Base-by-base conservation (phyloP, 1,284 basidiomycete species). In the Kalmanozyma brasiliensis region DNA sequence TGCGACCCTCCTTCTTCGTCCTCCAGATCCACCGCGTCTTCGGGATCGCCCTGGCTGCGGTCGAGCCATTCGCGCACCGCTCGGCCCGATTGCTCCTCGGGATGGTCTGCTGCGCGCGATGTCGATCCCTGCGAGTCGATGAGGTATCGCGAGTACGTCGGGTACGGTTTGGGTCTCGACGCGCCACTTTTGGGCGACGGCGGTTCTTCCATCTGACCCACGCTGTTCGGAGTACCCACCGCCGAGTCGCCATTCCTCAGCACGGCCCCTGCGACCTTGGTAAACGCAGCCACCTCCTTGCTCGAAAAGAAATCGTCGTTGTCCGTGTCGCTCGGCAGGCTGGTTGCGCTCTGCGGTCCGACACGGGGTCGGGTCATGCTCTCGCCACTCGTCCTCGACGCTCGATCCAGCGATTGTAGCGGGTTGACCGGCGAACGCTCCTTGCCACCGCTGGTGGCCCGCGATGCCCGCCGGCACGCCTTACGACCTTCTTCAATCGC, bases 401-500 rank as follows among this genome's bases (percentile, higher is more conserved):
- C 45, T 17, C 48, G 49, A 37, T 60, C 57, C 16, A 56, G 24
- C 38, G 52, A 16, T 8, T 52, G 52, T 52, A 66, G 22, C 32
- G 52, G 40, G 10, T 52, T 48, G 1, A 52, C 35, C 3, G 52
- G 49, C 23, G 52, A 55, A 8, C 43, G 45, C 6, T 49, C 53
- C 10, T 41, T 55, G 9, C 52, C 56, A 19, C 42, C 26, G 35
- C 34, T 43, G 19, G 33, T 46, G 9, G 53, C 59, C 8, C 42
- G 16, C n/a, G 53, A 26, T 3, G 61, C 66, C n/a, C 57, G 40
- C 14, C 73, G 32, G 35, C 73, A 76, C 11, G 49, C 49, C 26
- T 64, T 68, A 19, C 77, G 36, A 3, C 79, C 78, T 30, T 58
- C 57, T 40, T 73, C 71, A n/a, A 81, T 74, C 14, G 77, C 77